Evolutionary conservation across 23 red algal species (phyloP).

Genomic region (Chondrus crispus): DNA sequence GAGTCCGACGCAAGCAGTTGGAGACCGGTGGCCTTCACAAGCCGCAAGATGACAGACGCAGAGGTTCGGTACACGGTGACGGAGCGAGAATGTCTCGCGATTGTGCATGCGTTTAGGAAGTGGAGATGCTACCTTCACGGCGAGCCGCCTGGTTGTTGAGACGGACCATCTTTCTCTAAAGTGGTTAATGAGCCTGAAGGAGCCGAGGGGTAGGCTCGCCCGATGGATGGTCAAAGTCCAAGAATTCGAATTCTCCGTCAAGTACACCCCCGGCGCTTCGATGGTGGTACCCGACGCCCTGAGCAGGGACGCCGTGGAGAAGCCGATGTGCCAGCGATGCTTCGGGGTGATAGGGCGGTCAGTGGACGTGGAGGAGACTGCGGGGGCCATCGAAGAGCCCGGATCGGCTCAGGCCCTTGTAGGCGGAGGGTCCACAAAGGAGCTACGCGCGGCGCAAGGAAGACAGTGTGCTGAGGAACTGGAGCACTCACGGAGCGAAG

Average conservation of each 20-base stretch:
- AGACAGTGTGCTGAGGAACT: too few species aligned
- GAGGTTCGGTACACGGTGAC: neutral
- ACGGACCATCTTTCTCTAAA: neutral
- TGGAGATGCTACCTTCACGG: neutral
- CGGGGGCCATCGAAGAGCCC: too few species aligned
- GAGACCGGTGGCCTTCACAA: neutral
- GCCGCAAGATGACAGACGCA: neutral
- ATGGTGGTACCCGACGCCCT: neutral
- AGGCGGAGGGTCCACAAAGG: too few species aligned
- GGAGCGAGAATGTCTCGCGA: neutral
- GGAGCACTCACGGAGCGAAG: too few species aligned
- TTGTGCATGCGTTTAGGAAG: neutral
- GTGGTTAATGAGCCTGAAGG: neutral
- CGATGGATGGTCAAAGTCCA: neutral
- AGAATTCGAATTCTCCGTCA: neutral
- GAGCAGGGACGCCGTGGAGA: neutral
- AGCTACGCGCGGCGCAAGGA: too few species aligned
- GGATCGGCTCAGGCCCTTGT: too few species aligned
- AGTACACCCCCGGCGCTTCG: neutral
- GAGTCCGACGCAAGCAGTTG: neutral
- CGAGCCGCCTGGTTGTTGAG: neutral
- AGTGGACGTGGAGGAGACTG: too few species aligned
- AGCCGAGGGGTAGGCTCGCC: neutral
- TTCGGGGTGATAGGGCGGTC: too few species aligned
- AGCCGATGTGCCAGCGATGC: too few species aligned